phyloP scores from a whole-genome alignment of 345 rosid species.

The Gossypium stocksii region DNA sequence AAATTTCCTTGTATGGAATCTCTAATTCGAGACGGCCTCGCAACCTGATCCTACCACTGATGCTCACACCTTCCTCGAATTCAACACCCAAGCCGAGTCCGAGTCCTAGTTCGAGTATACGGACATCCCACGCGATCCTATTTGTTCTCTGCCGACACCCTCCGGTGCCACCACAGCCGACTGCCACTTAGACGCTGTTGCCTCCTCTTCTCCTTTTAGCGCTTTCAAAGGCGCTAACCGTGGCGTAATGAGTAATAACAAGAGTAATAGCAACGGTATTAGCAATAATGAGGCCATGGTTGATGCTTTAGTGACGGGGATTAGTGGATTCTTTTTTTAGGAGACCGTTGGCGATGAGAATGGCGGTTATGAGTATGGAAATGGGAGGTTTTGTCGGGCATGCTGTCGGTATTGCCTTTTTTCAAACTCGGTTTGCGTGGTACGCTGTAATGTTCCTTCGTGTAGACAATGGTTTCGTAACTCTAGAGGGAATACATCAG shows the following conservation, averaged over 20 bases:
- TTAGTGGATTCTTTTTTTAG: conserved; percentile 82
- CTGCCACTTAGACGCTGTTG: conserved; percentile 43
- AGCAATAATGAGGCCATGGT: conserved; percentile 39
- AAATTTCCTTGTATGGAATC: conserved; percentile 51
- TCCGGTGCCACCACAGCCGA: conserved; percentile 66
- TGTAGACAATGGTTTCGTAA: conserved; percentile 98
- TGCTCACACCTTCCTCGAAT: conserved; percentile 89
- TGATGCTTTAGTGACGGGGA: conserved; percentile 65
- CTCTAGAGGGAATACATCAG: conserved; percentile 97
- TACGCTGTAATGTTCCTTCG: conserved; percentile 92
- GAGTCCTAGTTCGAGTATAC: conserved; percentile 92
- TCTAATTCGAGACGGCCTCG: conserved; percentile 84
- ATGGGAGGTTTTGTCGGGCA: conserved; percentile 78
- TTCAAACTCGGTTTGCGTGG: conserved; percentile 94
- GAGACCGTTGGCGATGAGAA: conserved; percentile 77
- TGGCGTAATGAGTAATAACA: conserved; percentile 24
- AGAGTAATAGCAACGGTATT: conserved; percentile 21
- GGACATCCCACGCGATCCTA: conserved; percentile 62
- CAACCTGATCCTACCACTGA: conserved; percentile 85
- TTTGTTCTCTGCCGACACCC: conserved; percentile 76
- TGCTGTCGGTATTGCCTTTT: conserved; percentile 95
- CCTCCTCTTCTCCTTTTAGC: conserved; percentile 49
- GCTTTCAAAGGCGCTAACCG: conserved; percentile 36
- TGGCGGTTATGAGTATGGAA: conserved; percentile 64
- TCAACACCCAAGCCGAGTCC: conserved; percentile 93